phyloP scores from a whole-genome alignment of 2,329 filamentous ascomycete genomes.

The Colletotrichum caudatum region DNA sequence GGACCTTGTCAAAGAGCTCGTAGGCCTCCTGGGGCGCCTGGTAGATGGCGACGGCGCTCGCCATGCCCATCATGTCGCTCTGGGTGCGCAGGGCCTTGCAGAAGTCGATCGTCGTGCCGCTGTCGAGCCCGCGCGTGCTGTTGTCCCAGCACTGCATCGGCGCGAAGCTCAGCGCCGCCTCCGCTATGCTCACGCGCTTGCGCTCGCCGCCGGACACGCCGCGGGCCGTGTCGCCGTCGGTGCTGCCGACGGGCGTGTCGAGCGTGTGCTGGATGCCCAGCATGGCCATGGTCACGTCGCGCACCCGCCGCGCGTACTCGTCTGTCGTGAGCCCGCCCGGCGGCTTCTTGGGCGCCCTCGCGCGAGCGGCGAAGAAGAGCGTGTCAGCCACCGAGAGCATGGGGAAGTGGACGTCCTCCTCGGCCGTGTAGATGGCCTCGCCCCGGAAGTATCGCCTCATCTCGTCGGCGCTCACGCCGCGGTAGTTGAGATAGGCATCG shows the following conservation, averaged over 20 bases:
- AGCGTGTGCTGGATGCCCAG: conserved; percentile 79
- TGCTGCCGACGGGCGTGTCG: conserved; percentile 76
- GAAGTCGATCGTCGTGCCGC: conserved; percentile 75
- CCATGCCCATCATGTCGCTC: conserved; percentile 68
- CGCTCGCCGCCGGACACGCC: conserved; percentile 73
- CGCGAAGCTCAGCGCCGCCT: conserved; percentile 60
- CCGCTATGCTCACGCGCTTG: conserved; percentile 82
- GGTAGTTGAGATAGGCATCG: conserved; percentile 34
- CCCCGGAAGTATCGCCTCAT: conserved; percentile 55
- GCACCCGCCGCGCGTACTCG: conserved; percentile 64
- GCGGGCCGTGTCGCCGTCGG: conserved; percentile 71
- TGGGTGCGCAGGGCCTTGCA: conserved; percentile 70
- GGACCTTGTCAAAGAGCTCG: conserved; percentile 73
- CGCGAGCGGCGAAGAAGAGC: conserved; percentile 70
- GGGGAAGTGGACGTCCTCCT: conserved; percentile 73
- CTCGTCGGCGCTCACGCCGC: conserved; percentile 36
- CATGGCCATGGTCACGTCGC: conserved; percentile 78
- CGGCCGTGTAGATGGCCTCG: conserved; percentile 75
- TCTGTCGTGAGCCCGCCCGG: conserved; percentile 58
- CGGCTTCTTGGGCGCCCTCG: conserved; percentile 61
- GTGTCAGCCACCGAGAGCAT: conserved; percentile 71
- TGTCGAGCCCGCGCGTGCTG: conserved; percentile 72
- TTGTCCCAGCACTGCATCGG: conserved; percentile 79
- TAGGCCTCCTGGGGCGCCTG: conserved; percentile 63
- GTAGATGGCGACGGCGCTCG: conserved; percentile 73